Base-by-base conservation (phyloP, 768 basidiomycete species). In the Cystofilobasidium macerans region DNA sequence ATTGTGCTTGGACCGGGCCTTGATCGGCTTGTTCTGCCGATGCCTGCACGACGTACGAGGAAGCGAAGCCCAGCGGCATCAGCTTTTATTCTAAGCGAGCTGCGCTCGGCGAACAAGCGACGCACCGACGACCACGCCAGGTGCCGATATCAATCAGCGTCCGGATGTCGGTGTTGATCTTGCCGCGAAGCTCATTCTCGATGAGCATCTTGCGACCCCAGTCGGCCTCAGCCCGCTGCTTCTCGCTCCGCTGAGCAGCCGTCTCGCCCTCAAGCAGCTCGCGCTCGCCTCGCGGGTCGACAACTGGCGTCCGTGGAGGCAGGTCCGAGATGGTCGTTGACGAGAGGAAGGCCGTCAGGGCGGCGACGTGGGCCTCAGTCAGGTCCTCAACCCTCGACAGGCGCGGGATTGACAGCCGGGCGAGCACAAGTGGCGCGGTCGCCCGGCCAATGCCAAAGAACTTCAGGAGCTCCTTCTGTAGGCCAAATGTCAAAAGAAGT, bases 61-160 rank as follows among this genome's bases (percentile, higher is more conserved):
- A 48, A 48, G 33, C 11, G 24, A 24, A 42, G 20, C 12, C 30
- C 22, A 28, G 9, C 22, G 32, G 33, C 36, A 38, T 30, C 42
- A 30, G 58, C 32, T 22, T 30, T 7, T 2, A 26, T 20, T 12
- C 6, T 20, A 2, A 30, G 18, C 28, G 33, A n/a, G 28, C 30
- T 43, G 8, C 18, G 38, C 2, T 1, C 16, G 24, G 28, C 14
- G 30, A 3, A 30, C 20, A 18, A 26, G 43, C 4, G 32, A 69
- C 73, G 65, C 42, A 77, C 76, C 92, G 80, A 79, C 84, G 84
- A 58, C 95, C 95, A 59, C 89, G 84, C 76, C 94, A 93, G 71
- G 87, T 90, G 57, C 94, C 94, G 76, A 98, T 91, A 82, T 87
- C 87, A 69, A 89, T 80, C 77, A 92, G 85, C 78, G 95, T 92